A percentile compares a stretch with the other conserved stretches of the same genome.
Evolutionary conservation across 371 early-diverging fungal genomes (phyloP).

Genomic region (Haplosporangium sp.): DNA sequence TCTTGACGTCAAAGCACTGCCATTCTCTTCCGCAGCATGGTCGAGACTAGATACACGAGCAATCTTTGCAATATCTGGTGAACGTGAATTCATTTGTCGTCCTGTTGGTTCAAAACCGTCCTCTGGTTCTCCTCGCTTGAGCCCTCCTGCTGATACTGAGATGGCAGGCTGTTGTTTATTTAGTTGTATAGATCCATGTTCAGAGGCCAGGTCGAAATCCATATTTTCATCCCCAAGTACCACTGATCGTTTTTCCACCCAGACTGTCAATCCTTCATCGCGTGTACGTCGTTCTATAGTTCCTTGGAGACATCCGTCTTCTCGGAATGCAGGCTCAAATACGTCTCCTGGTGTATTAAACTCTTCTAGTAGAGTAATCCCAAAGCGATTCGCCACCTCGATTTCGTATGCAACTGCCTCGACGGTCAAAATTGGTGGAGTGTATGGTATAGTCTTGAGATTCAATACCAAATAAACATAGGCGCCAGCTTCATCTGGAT

Average conservation of each 20-base stretch:
- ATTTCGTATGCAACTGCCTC: constrained; percentile 54
- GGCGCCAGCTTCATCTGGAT: constrained; percentile 54
- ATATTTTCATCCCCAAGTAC: constrained; percentile 42
- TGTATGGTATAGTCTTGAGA: constrained; percentile 51
- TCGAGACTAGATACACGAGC: background rate
- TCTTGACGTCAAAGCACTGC: no score
- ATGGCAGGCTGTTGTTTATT: constrained; percentile 8
- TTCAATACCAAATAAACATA: constrained; percentile 50
- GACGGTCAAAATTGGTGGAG: constrained; percentile 53
- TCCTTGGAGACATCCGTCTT: constrained; percentile 52
- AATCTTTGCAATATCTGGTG: background rate
- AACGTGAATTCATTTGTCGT: background rate
- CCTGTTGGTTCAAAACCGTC: constrained; percentile 28
- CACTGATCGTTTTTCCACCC: constrained; percentile 53
- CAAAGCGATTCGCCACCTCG: constrained; percentile 49
- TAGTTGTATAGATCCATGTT: constrained; percentile 38
- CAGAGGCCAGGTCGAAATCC: constrained; percentile 39
- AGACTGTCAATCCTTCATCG: constrained; percentile 47
- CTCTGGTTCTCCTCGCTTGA: constrained; percentile 38
- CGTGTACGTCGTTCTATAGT: constrained; percentile 26
- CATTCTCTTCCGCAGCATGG: background rate
- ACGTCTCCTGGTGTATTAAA: constrained; percentile 17
- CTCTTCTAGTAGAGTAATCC: constrained; percentile 33
- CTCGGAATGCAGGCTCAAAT: constrained; percentile 41
- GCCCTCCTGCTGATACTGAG: background rate